These are phyloP conservation scores for Keqinozyma sinolaborantium DNA, from an alignment of 1,139 yeast genomes.

Conservation along the genomic window DNA sequence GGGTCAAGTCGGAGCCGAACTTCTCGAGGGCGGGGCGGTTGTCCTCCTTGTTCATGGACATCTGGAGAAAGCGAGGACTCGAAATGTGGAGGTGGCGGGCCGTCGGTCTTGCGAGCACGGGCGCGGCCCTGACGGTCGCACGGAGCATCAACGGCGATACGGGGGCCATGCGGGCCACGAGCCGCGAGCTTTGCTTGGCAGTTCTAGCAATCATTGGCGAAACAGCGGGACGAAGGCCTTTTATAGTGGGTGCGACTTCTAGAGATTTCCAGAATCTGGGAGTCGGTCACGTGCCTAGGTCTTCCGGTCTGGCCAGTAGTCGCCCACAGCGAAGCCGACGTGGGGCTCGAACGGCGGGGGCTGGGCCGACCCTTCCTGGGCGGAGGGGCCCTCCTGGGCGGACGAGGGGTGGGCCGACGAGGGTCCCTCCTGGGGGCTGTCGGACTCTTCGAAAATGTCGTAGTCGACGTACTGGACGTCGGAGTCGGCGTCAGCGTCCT, in stretches of 20 bases:
- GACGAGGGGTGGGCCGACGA: no score
- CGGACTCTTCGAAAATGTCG: constrained; percentile 23
- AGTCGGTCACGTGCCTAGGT: constrained; percentile 1
- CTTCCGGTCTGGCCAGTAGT: constrained; percentile 31
- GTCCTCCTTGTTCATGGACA: constrained; percentile 45
- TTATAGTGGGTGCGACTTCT: constrained; percentile 6
- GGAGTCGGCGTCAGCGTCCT: background rate
- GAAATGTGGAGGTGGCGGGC: constrained; percentile 5
- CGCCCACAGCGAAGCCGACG: constrained; percentile 29
- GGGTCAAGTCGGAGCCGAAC: constrained; percentile 84
- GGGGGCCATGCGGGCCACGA: background rate
- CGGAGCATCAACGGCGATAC: background rate
- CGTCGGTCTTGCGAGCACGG: background rate
- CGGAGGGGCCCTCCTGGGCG: constrained; percentile 2
- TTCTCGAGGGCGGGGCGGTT: constrained; percentile 78
- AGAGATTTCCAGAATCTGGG: constrained; percentile 12
- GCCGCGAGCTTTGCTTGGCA: background rate
- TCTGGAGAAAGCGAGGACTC: constrained; percentile 16
- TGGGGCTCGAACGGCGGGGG: constrained; percentile 35
- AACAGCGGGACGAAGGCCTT: background rate
- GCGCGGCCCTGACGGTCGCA: background rate
- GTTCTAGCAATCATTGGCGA: background rate
- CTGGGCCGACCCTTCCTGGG: no score
- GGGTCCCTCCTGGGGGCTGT: no score
- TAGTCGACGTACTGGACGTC: constrained; percentile 18